phyloP scores from a whole-genome alignment of 441 rosid genomes.

The Gossypium gossypioides region DNA sequence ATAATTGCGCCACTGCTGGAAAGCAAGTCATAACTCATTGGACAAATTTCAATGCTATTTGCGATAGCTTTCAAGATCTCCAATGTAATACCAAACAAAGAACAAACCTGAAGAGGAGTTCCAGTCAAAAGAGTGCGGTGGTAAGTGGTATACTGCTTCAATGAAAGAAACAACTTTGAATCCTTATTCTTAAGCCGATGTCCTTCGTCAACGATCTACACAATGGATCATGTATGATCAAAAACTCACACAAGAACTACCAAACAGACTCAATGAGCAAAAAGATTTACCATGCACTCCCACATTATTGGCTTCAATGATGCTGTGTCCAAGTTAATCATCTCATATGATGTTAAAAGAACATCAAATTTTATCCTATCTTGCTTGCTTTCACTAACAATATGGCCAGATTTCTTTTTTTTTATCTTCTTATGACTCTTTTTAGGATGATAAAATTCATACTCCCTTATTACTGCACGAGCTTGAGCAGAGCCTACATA shows the following conservation, averaged over 20 bases:
- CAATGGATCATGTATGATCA: slow-evolving; percentile 17
- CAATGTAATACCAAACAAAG: slow-evolving; percentile 12
- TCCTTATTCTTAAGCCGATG: slow-evolving; percentile 98
- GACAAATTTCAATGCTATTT: not conserved
- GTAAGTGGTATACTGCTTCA: slow-evolving; percentile 77
- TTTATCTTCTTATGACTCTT: slow-evolving; percentile 50
- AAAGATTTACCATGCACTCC: slow-evolving; percentile 83
- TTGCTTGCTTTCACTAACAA: slow-evolving; percentile 70
- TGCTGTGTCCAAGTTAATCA: slow-evolving; percentile 79
- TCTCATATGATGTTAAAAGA: slow-evolving; percentile 95
- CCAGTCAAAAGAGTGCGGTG: slow-evolving; percentile 97
- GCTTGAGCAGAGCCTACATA: slow-evolving; percentile 84
- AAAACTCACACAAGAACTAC: slow-evolving; percentile 8
- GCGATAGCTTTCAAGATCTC: not conserved
- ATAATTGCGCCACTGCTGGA: not conserved
- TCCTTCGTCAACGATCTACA: slow-evolving; percentile 98
- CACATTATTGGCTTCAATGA: slow-evolving; percentile 83
- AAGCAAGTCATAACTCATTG: not conserved
- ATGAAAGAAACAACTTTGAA: slow-evolving; percentile 64
- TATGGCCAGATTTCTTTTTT: slow-evolving; percentile 81
- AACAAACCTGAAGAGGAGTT: slow-evolving; percentile 92
- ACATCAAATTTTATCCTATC: slow-evolving; percentile 95
- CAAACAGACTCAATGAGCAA: slow-evolving; percentile 13
- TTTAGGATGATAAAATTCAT: slow-evolving; percentile 81
- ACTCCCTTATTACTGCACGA: slow-evolving; percentile 82